A percentile compares a stretch with the other conserved stretches of the same genome.
These are phyloP conservation scores for Daldinia childiae DNA, from an alignment of 495 filamentous ascomycete species.

Conservation along the genomic window DNA sequence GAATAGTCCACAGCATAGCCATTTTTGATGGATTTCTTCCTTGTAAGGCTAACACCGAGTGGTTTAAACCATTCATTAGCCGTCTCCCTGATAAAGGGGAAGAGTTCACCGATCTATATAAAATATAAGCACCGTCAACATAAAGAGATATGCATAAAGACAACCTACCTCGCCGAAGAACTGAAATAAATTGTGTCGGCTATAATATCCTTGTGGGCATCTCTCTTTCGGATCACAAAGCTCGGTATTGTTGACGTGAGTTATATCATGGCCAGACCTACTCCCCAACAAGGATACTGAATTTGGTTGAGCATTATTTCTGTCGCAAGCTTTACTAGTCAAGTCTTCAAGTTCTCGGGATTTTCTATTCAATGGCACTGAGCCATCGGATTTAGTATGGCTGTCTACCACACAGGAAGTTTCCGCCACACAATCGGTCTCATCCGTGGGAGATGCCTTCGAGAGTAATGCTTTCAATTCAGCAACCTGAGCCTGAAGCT, in stretches of 20 bases:
- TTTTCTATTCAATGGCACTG: not conserved
- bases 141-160: not conserved
- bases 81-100: slow-evolving; percentile 58
- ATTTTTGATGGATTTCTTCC: slow-evolving; percentile 48
- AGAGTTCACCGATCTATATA: slow-evolving; percentile 51
- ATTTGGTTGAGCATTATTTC: not conserved
- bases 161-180: slow-evolving; percentile 40
- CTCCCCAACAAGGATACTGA: not conserved
- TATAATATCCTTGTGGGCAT: slow-evolving; percentile 32
- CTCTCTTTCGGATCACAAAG: slow-evolving; percentile 31
- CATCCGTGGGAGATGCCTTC: not conserved
- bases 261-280: not conserved
- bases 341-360: not conserved
- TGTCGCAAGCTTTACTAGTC: not conserved
- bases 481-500: slow-evolving; percentile 19
- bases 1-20: slow-evolving; percentile 44
- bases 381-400: not conserved
- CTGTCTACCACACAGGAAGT: not conserved
- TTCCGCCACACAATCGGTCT: not conserved
- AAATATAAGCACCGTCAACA: not conserved
- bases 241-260: not conserved
- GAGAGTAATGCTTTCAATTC: slow-evolving; percentile 28
- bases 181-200: slow-evolving; percentile 37
- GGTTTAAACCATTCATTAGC: slow-evolving; percentile 55
- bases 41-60: slow-evolving; percentile 47